Percentiles rank a stretch among this genome's conserved stretches.
These are phyloP conservation scores for Trichoderma sp. DNA, from an alignment of 2,329 filamentous ascomycete species.

Conservation along the genomic window DNA sequence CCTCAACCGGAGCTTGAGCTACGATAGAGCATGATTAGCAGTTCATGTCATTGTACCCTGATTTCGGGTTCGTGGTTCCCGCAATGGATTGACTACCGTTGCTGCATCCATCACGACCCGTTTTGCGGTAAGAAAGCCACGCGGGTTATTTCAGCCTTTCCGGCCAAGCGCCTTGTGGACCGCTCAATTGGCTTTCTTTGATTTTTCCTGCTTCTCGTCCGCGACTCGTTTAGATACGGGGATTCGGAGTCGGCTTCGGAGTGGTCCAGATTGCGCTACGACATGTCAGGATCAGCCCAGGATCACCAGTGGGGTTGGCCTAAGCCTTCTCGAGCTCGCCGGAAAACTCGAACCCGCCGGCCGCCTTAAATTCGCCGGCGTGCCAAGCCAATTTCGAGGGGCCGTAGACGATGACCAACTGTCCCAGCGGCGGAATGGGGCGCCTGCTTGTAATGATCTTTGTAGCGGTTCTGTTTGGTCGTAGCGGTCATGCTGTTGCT, in stretches of 20 bases:
- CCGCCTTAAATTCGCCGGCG: neutral
- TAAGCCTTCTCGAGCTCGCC: slow-evolving; percentile 18
- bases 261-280: neutral
- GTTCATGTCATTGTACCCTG: neutral
- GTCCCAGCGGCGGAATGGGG: neutral
- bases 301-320: neutral
- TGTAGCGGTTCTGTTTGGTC: neutral
- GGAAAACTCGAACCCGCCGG: neutral
- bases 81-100: neutral
- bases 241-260: neutral
- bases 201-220: neutral
- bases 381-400: neutral
- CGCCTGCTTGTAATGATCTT: neutral
- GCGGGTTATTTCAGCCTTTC: neutral
- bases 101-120: neutral
- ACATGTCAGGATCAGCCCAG: neutral
- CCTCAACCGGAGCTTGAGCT: neutral
- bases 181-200: neutral
- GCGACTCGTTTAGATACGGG: neutral
- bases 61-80: neutral
- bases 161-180: neutral
- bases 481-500: neutral
- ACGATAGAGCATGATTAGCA: neutral
- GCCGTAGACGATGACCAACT: neutral
- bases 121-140: neutral